Conservation (phyloP, 179 eudicot genomes). For the Patellifolia procumbens region DNA sequence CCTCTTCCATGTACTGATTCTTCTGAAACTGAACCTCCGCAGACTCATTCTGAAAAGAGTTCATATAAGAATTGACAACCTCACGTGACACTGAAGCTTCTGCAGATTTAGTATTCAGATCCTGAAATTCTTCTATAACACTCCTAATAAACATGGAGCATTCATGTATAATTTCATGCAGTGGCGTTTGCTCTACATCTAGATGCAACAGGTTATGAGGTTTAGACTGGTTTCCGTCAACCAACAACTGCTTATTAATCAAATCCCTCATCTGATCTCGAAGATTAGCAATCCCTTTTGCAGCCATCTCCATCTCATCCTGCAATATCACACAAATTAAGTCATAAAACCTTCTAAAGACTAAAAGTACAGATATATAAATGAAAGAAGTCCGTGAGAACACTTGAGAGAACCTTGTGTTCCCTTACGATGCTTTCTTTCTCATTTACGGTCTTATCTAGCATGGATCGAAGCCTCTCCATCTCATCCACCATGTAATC, state of each 20-base stretch:
- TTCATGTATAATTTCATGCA: conserved; percentile 66
- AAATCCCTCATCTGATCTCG: conserved; percentile 58
- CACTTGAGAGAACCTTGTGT: conserved; percentile 54
- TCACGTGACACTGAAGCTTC: conserved; percentile 59
- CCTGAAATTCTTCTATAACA: conserved; percentile 60
- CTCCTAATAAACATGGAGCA: conserved; percentile 56
- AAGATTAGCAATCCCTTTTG: conserved; percentile 57
- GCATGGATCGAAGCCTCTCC: conserved; percentile 52
- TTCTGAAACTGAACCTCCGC: conserved; percentile 52
- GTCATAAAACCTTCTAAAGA: conserved; percentile 1
- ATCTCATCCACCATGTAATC: conserved; percentile 61
- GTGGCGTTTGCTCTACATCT: conserved; percentile 38
- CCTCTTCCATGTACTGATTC: conserved; percentile 57
- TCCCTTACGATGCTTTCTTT: conserved; percentile 61
- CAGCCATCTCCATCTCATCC: conserved; percentile 71
- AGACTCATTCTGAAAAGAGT: conserved; percentile 44
- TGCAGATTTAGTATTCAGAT: conserved; percentile 55
- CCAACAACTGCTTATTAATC: conserved; percentile 37
- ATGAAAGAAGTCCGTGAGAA: conserved; percentile 19
- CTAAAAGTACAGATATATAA: conserved; percentile 21
- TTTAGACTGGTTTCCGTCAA: conserved; percentile 35
- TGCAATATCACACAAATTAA: conserved; percentile 38
- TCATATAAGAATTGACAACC: conserved; percentile 42
- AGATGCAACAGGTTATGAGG: conserved; percentile 27
- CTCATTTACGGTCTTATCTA: conserved; percentile 57